phyloP scores from a whole-genome alignment of 2,329 filamentous ascomycete species.

The Microdochium nivale region DNA sequence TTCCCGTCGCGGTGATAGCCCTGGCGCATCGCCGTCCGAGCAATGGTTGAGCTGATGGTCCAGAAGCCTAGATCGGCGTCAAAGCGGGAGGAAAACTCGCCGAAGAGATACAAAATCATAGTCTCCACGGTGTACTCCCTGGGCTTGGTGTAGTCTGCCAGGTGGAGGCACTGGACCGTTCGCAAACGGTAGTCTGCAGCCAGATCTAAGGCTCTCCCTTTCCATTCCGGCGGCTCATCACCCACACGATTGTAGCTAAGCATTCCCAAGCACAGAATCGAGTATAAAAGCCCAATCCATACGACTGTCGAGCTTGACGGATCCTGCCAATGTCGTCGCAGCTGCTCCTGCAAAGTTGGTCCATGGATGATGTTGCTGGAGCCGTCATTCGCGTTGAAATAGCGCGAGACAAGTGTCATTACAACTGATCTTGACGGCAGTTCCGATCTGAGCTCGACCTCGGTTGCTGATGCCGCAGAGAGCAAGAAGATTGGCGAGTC shows the following conservation, averaged over 20 bases:
- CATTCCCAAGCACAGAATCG: conserved; percentile 68
- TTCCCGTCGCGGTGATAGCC: conserved; percentile 72
- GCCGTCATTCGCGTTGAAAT: conserved; percentile 75
- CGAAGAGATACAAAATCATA: conserved; percentile 65
- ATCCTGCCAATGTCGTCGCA: conserved; percentile 59
- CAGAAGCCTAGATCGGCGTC: conserved; percentile 64
- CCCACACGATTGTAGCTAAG: conserved; percentile 72
- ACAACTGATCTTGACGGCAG: conserved; percentile 75
- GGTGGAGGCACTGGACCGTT: conserved; percentile 69
- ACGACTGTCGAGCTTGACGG: conserved; percentile 65
- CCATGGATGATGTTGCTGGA: conserved; percentile 70
- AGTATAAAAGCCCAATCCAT: conserved; percentile 71
- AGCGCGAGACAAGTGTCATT: conserved; percentile 78
- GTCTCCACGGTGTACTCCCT: conserved; percentile 71
- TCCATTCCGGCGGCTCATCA: conserved; percentile 72
- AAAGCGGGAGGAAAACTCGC: conserved; percentile 64
- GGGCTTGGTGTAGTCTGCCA: conserved; percentile 70
- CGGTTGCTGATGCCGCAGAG: conserved; percentile 61
- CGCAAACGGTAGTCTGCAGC: conserved; percentile 58
- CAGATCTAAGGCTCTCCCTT: conserved; percentile 52
- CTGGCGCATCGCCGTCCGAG: conserved; percentile 56
- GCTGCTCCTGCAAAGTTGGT: conserved; percentile 73
- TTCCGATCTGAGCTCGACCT: conserved; percentile 68
- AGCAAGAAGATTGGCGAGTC: conserved; percentile 73
- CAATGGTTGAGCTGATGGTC: conserved; percentile 46